These are phyloP conservation scores for Xerocomus brunneocitrinus DNA, from an alignment of 768 basidiomycete genomes.

Conservation along the genomic window DNA sequence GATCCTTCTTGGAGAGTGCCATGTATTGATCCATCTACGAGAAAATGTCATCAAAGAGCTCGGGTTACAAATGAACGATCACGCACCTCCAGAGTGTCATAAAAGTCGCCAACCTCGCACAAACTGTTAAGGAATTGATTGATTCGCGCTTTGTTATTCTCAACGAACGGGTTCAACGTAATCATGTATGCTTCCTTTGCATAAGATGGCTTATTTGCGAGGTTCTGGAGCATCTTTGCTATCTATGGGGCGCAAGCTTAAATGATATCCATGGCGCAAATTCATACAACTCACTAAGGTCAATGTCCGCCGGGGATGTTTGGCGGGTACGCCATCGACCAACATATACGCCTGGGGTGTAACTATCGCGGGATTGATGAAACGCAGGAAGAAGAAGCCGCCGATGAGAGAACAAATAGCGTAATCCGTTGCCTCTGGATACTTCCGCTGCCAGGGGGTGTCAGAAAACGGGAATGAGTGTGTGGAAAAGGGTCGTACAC, in stretches of 20 bases:
- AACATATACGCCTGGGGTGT: constrained; percentile 99
- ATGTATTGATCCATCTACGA: constrained; percentile 98
- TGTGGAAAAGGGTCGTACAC: constrained; percentile 48
- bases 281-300: constrained; percentile 60
- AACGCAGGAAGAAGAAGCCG: constrained; percentile 99
- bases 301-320: constrained; percentile 93
- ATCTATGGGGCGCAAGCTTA: constrained; percentile 50
- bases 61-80: not conserved
- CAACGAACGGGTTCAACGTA: constrained; percentile 96
- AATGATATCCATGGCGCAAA: not conserved
- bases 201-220: constrained; percentile 98
- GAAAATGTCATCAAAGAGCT: not conserved
- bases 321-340: constrained; percentile 95
- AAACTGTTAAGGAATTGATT: constrained; percentile 95
- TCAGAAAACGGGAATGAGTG: constrained; percentile 6
- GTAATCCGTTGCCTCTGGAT: constrained; percentile 97
- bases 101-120: constrained; percentile 99
- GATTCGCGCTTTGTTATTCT: constrained; percentile 97
- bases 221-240: constrained; percentile 99
- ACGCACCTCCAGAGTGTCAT: constrained; percentile 92
- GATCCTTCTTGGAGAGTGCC: constrained; percentile 98
- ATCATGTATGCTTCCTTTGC: constrained; percentile 99
- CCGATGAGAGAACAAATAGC: constrained; percentile 98
- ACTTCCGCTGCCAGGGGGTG: constrained; percentile 70
- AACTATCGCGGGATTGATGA: constrained; percentile 99